Evolutionary conservation across 441 rosid species (phyloP).

Genomic region (Monsonia emarginata): DNA sequence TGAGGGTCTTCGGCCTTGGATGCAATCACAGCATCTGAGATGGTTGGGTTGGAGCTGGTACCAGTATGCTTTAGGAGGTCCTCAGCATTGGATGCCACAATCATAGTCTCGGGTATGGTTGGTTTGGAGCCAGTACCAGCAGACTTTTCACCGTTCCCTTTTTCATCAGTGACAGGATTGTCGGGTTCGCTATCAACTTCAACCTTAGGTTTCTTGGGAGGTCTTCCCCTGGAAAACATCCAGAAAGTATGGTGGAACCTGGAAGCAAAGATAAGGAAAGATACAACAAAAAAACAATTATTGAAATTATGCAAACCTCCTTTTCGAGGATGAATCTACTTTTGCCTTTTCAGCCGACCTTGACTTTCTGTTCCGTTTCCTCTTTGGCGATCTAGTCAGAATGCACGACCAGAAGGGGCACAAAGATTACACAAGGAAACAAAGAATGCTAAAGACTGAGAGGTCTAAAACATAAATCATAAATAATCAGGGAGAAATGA

Average conservation of each 20-base stretch:
- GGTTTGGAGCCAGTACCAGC: background rate
- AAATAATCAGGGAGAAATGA: too few species aligned
- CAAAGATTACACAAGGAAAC: background rate
- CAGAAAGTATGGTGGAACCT: background rate
- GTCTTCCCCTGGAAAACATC: constrained; percentile 23
- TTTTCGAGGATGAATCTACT: constrained; percentile 17
- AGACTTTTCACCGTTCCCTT: background rate
- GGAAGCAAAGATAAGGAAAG: background rate
- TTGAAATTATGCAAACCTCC: constrained; percentile 17
- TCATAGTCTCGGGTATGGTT: background rate
- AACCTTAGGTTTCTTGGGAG: constrained; percentile 1
- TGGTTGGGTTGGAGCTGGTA: background rate
- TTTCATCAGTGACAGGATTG: background rate
- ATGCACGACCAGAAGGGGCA: constrained; percentile 3
- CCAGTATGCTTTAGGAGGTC: background rate
- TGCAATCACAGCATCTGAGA: background rate
- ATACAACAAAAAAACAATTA: background rate
- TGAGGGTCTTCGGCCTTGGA: background rate
- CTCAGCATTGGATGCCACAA: background rate
- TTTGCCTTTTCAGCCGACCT: constrained; percentile 12
- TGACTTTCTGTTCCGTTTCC: constrained; percentile 13
- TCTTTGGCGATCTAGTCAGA: constrained; percentile 21
- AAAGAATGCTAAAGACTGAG: background rate
- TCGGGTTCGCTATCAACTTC: constrained; percentile 3
- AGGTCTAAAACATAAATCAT: too few species aligned